Evolutionary conservation across 1,284 basidiomycete species (phyloP).

Genomic region (Boletus nobilissimus): DNA sequence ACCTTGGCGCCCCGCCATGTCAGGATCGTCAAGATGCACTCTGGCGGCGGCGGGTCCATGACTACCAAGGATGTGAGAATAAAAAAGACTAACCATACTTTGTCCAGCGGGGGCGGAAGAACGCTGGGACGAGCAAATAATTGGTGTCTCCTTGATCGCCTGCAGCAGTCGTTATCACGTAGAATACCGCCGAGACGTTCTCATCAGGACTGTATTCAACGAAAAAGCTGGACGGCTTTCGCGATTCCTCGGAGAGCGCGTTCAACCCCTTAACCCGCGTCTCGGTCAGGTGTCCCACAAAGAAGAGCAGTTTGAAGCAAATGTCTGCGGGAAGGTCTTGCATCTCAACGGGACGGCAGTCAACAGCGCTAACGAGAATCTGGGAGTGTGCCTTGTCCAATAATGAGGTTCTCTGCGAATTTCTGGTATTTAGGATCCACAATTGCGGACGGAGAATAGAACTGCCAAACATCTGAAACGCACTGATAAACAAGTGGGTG

Average conservation of each 20-base stretch:
- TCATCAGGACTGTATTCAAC: not conserved
- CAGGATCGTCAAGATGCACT: constrained; percentile 1
- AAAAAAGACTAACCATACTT: constrained; percentile 54
- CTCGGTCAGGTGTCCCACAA: constrained; percentile 65
- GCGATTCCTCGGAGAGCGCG: not conserved
- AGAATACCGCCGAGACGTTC: not conserved
- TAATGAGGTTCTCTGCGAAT: constrained; percentile 54
- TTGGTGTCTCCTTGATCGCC: constrained; percentile 22
- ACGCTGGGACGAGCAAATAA: constrained; percentile 59
- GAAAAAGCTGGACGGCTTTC: not conserved
- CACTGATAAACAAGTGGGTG: constrained; percentile 47
- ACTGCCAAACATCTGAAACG: constrained; percentile 69
- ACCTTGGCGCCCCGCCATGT: not conserved
- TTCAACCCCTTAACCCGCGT: not conserved
- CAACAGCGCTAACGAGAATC: constrained; percentile 70
- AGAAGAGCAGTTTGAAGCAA: constrained; percentile 80
- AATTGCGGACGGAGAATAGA: constrained; percentile 65
- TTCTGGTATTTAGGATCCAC: constrained; percentile 57
- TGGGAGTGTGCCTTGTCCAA: constrained; percentile 73
- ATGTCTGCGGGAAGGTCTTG: constrained; percentile 77
- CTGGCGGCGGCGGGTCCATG: not conserved
- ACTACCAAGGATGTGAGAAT: not conserved
- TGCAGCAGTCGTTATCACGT: not conserved
- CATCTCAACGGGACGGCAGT: constrained; percentile 69
- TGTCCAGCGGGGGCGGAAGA: constrained; percentile 71